Conservation (phyloP, 345 rosid species). For the Cardamine occulta region DNA sequence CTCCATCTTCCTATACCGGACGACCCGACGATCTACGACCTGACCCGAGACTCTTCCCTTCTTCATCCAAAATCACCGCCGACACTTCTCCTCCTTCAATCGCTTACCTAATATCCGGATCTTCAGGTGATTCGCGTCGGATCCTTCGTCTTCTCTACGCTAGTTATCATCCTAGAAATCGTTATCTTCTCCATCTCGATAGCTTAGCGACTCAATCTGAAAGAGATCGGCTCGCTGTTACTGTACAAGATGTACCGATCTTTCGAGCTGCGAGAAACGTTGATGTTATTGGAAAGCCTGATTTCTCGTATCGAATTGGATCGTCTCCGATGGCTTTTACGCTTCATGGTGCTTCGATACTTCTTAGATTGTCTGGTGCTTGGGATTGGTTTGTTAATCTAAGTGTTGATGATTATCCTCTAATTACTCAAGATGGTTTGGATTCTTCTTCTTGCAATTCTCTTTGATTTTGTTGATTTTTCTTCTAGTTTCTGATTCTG, state of each 20-base stretch:
- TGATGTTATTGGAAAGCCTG: constrained; percentile 78
- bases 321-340: constrained; percentile 78
- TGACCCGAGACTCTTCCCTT: constrained; percentile 77
- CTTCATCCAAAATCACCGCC: constrained; percentile 57
- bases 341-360: constrained; percentile 89
- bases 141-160: constrained; percentile 82
- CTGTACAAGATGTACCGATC: constrained; percentile 61
- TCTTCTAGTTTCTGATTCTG: neutral
- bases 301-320: constrained; percentile 75
- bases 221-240: constrained; percentile 68
- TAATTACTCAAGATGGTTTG: constrained; percentile 90
- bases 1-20: constrained; percentile 41
- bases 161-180: constrained; percentile 81
- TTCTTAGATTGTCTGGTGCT: constrained; percentile 61
- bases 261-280: constrained; percentile 84
- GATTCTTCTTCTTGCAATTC: neutral
- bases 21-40: constrained; percentile 43
- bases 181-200: constrained; percentile 86
- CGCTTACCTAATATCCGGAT: constrained; percentile 77
- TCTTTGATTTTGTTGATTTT: neutral
- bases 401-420: constrained; percentile 81
- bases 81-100: constrained; percentile 74
- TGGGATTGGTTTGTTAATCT: constrained; percentile 96
- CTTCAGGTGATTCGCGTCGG: constrained; percentile 66
- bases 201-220: constrained; percentile 62